These are phyloP conservation scores for Emiliania huxleyi DNA, from an alignment of 78 protist genomes.

Conservation along the genomic window DNA sequence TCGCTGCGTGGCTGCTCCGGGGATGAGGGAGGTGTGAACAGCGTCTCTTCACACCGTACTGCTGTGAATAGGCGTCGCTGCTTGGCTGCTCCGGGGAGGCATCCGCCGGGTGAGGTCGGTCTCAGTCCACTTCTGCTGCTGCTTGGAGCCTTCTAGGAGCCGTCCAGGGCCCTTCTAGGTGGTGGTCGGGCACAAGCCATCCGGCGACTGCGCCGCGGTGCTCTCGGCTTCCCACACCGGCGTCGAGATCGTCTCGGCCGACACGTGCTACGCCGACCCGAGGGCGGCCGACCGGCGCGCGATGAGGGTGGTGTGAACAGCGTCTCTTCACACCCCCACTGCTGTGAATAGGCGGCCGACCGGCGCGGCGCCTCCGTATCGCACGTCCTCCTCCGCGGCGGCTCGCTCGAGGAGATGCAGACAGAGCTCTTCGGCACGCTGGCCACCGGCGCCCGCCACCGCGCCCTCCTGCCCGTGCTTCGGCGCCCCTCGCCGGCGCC, in stretches of 20 bases:
- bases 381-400: neutral
- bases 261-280: neutral
- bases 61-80: too few relatives aligned
- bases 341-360: too few relatives aligned
- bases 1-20: neutral
- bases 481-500: neutral
- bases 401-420: neutral
- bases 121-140: too few relatives aligned
- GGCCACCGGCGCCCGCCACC: neutral
- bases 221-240: neutral
- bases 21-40: too few relatives aligned
- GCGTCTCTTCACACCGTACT: too few relatives aligned
- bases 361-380: neutral
- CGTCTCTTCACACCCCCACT: too few relatives aligned
- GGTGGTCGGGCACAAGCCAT: conserved; percentile 36
- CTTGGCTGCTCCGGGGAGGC: too few relatives aligned
- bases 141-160: too few relatives aligned
- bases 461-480: neutral
- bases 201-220: conserved; percentile 24
- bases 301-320: too few relatives aligned
- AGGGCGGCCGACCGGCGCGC: too few relatives aligned
- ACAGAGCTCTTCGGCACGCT: neutral
- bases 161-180: too few relatives aligned
- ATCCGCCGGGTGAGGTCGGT: too few relatives aligned
- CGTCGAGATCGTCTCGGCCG: neutral